Conservation (phyloP, 768 basidiomycete species). For the Phylloporus sp. region DNA sequence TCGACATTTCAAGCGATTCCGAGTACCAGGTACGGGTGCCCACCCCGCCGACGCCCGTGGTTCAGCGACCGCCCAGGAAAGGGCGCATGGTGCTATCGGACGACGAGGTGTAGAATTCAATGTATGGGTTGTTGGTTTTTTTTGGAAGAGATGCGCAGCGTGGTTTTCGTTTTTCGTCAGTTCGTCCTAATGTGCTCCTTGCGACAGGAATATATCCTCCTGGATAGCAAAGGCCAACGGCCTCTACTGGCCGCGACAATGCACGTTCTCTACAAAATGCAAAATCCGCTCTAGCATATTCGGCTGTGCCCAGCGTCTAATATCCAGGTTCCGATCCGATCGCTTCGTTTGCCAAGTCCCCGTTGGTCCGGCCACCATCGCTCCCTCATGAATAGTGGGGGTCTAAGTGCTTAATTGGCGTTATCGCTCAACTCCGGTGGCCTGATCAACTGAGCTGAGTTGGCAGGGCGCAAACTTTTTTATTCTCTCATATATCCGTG, state of each 20-base stretch:
- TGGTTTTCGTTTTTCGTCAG: not conserved
- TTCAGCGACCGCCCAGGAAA: constrained; percentile 20
- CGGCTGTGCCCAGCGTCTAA: constrained; percentile 8
- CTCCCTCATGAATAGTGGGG: not conserved
- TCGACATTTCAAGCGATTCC: constrained; percentile 23
- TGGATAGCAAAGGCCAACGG: not conserved
- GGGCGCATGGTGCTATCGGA: constrained; percentile 35
- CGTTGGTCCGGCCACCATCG: not conserved
- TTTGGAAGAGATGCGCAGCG: constrained; percentile 1
- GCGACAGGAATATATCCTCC: not conserved
- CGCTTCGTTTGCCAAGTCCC: constrained; percentile 15
- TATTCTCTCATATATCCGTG: constrained; percentile 4
- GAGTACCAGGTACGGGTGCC: constrained; percentile 3
- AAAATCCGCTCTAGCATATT: too few species aligned
- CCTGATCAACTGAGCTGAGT: constrained; percentile 6
- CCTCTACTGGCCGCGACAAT: not conserved
- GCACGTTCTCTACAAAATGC: not conserved
- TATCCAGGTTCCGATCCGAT: constrained; percentile 15
- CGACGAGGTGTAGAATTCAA: constrained; percentile 28
- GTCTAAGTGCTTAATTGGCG: too few species aligned
- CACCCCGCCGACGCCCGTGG: constrained; percentile 4
- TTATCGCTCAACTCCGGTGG: not conserved
- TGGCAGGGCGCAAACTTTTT: not conserved
- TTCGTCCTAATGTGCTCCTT: constrained; percentile 6
- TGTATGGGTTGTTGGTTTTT: constrained; percentile 12